Evolutionary conservation across 2,329 filamentous ascomycete genomes (phyloP).

Genomic region (Trichoderma polysporum): DNA sequence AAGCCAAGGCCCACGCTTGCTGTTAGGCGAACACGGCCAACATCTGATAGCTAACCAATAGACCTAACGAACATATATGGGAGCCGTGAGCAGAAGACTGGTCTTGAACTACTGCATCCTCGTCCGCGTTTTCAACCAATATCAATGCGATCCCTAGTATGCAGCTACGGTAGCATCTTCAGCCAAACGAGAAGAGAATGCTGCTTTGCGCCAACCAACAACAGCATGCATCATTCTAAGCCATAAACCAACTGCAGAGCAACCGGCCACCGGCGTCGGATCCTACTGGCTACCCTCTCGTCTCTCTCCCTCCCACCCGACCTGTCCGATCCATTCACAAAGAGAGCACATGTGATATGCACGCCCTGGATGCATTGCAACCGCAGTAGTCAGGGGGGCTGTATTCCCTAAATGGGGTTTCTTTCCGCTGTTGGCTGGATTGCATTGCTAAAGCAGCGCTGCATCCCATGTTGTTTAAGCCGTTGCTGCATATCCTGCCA

Average conservation of each 20-base stretch:
- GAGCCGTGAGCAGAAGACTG: not conserved
- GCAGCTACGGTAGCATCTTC: no score
- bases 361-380: not conserved
- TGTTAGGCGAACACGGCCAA: not conserved
- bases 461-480: not conserved
- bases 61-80: not conserved
- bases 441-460: no score
- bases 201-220: not conserved
- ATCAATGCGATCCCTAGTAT: no score
- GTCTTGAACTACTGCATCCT: not conserved
- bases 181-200: no score
- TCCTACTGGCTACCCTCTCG: not conserved
- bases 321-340: not conserved
- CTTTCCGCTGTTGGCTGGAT: not conserved
- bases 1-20: no score
- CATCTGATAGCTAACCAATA: not conserved
- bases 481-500: not conserved
- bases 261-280: not conserved
- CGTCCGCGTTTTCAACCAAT: not conserved
- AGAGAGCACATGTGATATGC: not conserved
- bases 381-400: not conserved
- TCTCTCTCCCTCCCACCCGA: not conserved
- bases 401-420: not conserved
- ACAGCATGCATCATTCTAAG: not conserved
- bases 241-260: not conserved